Base-by-base conservation (phyloP, 305 asterid species). In the Fraxinus floribunda region DNA sequence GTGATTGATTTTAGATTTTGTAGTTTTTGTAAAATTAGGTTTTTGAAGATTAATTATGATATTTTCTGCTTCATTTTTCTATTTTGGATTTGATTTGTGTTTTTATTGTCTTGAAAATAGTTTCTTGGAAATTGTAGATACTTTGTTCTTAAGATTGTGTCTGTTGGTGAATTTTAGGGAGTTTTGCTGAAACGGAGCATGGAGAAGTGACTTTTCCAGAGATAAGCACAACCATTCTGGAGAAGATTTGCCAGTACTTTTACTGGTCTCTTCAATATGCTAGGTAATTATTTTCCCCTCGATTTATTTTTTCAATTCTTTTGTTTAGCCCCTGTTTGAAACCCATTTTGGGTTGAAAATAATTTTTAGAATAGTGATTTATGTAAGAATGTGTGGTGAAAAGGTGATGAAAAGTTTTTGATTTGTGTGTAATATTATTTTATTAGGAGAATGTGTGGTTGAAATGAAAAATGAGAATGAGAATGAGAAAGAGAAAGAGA, bases 221-320 rank as follows among this genome's bases (percentile, higher is more conserved):
- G 93, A 96, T 96, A 83, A 92, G 95, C 88, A 92, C 99, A 71
- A 81, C 89, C 29, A 91, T 96, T 89, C 90, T 96, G 83, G 99
- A 96, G 92, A 96, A 96, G 89, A 94, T 91, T 81, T 94, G 98
- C 88, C 99, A 93, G 90, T 96, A 96, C 86, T 96, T 96, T 80
- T 91, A 96, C 89, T 96, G 99, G 99, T 92, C 97, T 83, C 99
- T 94, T 84, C 98, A 94, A 81, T 96, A 96, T 86, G 97, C 99
- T 78, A 96, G 99, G 99, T 93, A 84, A 11, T 64, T 79, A 73
- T 46, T 32, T 34, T 73, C 38, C 75, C 81, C 24, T 11, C 38
- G 4, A 8, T 66, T 73, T 38, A 73, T 77, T 72, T 30, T 6
- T 78, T 20, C 32, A 32, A 41, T n/a, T 78, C 44, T 35, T 38